Evolutionary conservation across 768 basidiomycete genomes (phyloP).

Genomic region (Tylopilus vinaceipallidus): DNA sequence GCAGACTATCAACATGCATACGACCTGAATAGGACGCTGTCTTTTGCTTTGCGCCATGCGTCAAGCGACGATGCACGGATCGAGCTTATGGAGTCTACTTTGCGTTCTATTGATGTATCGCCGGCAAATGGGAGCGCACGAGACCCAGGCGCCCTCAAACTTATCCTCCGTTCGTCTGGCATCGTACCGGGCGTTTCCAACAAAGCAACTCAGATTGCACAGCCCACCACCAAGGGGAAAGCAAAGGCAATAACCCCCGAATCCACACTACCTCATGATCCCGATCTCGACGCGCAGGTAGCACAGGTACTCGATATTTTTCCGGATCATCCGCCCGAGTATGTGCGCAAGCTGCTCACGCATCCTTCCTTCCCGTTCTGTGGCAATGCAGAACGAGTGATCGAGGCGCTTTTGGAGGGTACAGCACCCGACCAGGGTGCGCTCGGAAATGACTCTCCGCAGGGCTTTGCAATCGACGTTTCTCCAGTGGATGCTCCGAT

Average conservation of each 20-base stretch:
- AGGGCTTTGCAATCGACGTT: not conserved
- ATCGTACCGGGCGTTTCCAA: constrained; percentile 29
- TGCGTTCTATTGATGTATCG: constrained; percentile 40
- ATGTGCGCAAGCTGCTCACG: constrained; percentile 57
- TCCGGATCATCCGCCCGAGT: constrained; percentile 54
- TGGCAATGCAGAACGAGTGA: constrained; percentile 59
- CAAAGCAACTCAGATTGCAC: constrained; percentile 33
- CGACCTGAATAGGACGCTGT: constrained; percentile 51
- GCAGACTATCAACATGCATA: constrained; percentile 73
- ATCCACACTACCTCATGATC: constrained; percentile 27
- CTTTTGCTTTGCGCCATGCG: constrained; percentile 41
- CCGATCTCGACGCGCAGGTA: constrained; percentile 54
- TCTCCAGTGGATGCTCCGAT: constrained; percentile 21
- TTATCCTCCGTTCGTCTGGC: constrained; percentile 64
- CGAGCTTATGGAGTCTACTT: constrained; percentile 51
- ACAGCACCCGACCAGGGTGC: constrained; percentile 48
- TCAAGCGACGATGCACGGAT: constrained; percentile 56
- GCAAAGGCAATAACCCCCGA: constrained; percentile 30
- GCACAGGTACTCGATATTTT: constrained; percentile 76
- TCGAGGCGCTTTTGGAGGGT: constrained; percentile 75
- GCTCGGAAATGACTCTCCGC: constrained; percentile 14
- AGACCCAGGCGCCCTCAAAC: constrained; percentile 57
- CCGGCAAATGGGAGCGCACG: constrained; percentile 14
- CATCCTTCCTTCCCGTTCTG: constrained; percentile 46
- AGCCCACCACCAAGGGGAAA: constrained; percentile 40